These are phyloP conservation scores for Colletotrichum costaricense DNA, from an alignment of 2,329 filamentous ascomycete genomes.

Conservation along the genomic window DNA sequence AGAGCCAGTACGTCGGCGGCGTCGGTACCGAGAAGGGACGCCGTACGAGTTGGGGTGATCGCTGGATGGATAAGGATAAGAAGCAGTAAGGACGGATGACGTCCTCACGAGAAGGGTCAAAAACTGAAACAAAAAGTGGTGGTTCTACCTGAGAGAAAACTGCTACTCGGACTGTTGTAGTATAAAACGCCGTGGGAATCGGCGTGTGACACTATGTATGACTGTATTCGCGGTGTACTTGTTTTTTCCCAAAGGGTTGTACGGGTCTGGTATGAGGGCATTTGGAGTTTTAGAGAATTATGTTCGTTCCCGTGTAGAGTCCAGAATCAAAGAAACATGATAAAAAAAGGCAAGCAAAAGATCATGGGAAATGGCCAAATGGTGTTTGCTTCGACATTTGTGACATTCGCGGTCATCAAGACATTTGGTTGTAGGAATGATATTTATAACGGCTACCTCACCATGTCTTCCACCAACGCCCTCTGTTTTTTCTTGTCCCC, in stretches of 20 bases:
- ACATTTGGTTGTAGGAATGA: not conserved
- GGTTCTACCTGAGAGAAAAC: not conserved
- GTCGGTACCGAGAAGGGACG: slow-evolving; percentile 63
- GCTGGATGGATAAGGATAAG: slow-evolving; percentile 47
- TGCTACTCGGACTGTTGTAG: not conserved
- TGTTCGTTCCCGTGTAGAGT: not conserved
- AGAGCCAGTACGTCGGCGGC: slow-evolving; percentile 72
- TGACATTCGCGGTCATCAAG: not conserved
- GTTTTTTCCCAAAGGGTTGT: not conserved
- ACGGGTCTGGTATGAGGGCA: not conserved
- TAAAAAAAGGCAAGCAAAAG: too few relatives aligned
- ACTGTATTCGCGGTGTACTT: slow-evolving; percentile 1
- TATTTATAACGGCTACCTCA: not conserved
- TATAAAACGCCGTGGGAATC: not conserved
- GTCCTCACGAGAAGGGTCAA: not conserved
- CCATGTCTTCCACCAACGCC: not conserved
- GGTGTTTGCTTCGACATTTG: not conserved
- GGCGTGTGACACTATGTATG: not conserved
- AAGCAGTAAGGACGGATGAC: not conserved
- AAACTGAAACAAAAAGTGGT: not conserved
- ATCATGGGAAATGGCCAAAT: too few relatives aligned
- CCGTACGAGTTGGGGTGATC: slow-evolving; percentile 44
- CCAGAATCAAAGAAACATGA: not conserved
- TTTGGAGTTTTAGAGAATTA: slow-evolving; percentile 14
- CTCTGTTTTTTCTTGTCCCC: not conserved